These are phyloP conservation scores for Boletus patriciae DNA, from an alignment of 768 basidiomycete species.

Conservation along the genomic window DNA sequence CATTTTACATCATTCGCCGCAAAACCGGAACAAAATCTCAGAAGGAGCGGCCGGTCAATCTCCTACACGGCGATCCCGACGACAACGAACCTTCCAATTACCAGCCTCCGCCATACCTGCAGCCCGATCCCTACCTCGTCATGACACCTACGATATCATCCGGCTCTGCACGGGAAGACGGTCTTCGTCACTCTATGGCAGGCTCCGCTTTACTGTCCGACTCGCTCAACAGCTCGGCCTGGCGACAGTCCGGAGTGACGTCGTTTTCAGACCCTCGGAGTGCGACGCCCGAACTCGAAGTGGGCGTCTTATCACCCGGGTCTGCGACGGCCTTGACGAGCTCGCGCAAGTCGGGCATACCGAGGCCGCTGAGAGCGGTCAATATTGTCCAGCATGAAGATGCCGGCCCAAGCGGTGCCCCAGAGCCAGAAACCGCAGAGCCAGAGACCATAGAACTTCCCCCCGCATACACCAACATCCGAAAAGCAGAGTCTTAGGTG, in stretches of 20 bases:
- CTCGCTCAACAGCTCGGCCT: constrained; percentile 14
- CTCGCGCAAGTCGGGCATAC: constrained; percentile 39
- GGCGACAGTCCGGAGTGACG: constrained; percentile 29
- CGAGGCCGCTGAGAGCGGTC: constrained; percentile 61
- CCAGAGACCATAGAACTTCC: constrained; percentile 80
- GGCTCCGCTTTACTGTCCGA: constrained; percentile 20
- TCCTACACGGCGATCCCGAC: constrained; percentile 58
- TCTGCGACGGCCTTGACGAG: constrained; percentile 23
- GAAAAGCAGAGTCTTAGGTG: constrained; percentile 7
- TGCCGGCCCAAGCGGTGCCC: constrained; percentile 49
- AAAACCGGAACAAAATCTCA: constrained; percentile 39
- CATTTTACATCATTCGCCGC: constrained; percentile 52
- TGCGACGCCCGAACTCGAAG: constrained; percentile 45
- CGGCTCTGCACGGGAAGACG: constrained; percentile 35
- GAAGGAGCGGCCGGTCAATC: constrained; percentile 64
- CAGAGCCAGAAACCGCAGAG: constrained; percentile 41
- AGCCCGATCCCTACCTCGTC: constrained; percentile 74
- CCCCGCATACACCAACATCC: constrained; percentile 75
- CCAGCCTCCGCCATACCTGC: constrained; percentile 68
- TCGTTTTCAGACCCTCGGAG: constrained; percentile 41
- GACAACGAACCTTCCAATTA: constrained; percentile 44
- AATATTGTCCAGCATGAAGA: constrained; percentile 87
- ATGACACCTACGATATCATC: constrained; percentile 56
- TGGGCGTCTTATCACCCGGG: constrained; percentile 15
- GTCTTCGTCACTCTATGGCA: constrained; percentile 21